Conservation (phyloP, 108 stramenopile species). For the Pseudonitzschia multiseries region DNA sequence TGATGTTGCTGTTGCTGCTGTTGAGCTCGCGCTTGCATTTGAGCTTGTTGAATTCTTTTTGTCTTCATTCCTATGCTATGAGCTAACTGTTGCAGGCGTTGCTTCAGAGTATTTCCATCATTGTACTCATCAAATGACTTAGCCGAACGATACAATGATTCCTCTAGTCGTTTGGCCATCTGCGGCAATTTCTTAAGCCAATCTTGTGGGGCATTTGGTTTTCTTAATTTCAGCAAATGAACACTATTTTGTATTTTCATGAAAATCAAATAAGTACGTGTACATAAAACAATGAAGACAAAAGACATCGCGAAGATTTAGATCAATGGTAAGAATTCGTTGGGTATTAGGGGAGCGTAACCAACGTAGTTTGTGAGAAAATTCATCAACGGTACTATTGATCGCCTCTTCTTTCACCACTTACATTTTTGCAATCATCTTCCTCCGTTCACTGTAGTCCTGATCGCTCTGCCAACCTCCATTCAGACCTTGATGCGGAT, state of each 20-base stretch:
- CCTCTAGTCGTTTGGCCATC: slow-evolving; percentile 96
- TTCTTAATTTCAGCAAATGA: slow-evolving; percentile 89
- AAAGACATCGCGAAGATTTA: slow-evolving; percentile 5
- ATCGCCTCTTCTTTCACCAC: slow-evolving; percentile 15
- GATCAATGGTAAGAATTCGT: background rate
- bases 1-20: slow-evolving; percentile 27
- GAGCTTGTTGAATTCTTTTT: slow-evolving; percentile 63
- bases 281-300: background rate
- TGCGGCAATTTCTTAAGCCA: slow-evolving; percentile 95
- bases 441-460: slow-evolving; percentile 83
- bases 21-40: slow-evolving; percentile 40
- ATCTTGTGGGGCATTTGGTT: slow-evolving; percentile 93
- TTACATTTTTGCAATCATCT: slow-evolving; percentile 95
- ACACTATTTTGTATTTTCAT: slow-evolving; percentile 52
- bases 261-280: background rate
- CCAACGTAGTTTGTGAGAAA: no score
- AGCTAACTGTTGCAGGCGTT: slow-evolving; percentile 90
- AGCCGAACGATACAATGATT: slow-evolving; percentile 90
- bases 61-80: slow-evolving; percentile 91
- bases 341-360: background rate
- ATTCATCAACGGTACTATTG: background rate
- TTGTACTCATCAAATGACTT: slow-evolving; percentile 89
- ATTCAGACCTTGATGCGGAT: slow-evolving; percentile 70
- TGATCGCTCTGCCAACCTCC: slow-evolving; percentile 92
- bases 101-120: slow-evolving; percentile 88